Conservation (phyloP, 2,329 filamentous ascomycete genomes). For the Aspergillus fumigatus region DNA sequence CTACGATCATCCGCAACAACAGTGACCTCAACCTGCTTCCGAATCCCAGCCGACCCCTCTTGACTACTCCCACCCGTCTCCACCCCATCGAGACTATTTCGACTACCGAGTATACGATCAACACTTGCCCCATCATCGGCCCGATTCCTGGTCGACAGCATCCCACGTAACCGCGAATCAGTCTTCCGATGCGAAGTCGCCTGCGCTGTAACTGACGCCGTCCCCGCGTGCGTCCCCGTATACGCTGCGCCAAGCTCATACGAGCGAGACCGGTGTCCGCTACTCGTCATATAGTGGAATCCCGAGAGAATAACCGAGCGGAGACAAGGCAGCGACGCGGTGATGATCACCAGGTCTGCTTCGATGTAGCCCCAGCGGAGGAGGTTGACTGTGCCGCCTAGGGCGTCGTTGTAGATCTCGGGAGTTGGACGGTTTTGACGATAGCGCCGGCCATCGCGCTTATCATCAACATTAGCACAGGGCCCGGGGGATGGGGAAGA, state of each 20-base stretch:
- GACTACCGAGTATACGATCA: background rate
- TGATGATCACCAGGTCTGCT: slow-evolving; percentile 28
- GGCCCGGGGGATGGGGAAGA: too few relatives aligned
- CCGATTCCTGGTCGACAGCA: background rate
- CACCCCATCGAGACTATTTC: background rate
- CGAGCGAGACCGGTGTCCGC: background rate
- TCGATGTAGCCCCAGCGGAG: slow-evolving; percentile 28
- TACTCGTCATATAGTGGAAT: background rate
- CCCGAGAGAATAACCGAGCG: slow-evolving; percentile 15
- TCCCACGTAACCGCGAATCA: background rate
- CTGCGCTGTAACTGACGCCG: background rate
- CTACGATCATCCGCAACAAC: background rate
- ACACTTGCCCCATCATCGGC: background rate
- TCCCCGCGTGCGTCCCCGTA: background rate
- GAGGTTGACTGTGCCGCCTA: slow-evolving; percentile 18
- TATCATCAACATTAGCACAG: background rate
- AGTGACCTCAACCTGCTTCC: background rate
- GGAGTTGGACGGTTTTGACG: slow-evolving; percentile 20
- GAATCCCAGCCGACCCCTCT: background rate
- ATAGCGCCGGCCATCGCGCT: slow-evolving; percentile 25
- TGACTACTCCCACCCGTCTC: background rate
- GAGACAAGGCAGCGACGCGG: slow-evolving; percentile 27
- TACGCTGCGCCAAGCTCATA: background rate
- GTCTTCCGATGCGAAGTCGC: background rate
- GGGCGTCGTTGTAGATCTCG: slow-evolving; percentile 17